Conservation (phyloP, 495 filamentous ascomycete genomes). For the Hypoxylon subgilvum region DNA sequence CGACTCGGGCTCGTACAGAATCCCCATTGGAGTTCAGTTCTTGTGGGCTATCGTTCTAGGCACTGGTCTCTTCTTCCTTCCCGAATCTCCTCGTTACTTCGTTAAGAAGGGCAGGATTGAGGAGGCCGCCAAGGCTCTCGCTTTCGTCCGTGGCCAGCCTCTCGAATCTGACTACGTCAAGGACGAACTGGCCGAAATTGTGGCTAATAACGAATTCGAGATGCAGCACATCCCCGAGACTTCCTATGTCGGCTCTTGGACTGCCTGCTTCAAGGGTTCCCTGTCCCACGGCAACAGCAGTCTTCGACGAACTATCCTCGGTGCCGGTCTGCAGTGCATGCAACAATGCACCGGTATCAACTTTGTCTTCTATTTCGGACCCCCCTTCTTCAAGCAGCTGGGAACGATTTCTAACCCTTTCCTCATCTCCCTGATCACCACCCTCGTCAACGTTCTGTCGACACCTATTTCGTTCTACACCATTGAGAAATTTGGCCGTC, state of each 20-base stretch:
- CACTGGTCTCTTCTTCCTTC: slow-evolving; percentile 59
- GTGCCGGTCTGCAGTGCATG: slow-evolving; percentile 68
- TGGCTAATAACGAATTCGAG: slow-evolving; percentile 72
- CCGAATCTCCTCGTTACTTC: slow-evolving; percentile 65
- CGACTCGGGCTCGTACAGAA: slow-evolving; percentile 72
- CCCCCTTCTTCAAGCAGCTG: slow-evolving; percentile 76
- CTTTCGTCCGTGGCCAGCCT: slow-evolving; percentile 58
- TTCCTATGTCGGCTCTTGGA: slow-evolving; percentile 65
- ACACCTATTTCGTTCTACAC: slow-evolving; percentile 83
- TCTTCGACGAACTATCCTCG: slow-evolving; percentile 71
- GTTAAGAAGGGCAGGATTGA: slow-evolving; percentile 63
- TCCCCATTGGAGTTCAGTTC: slow-evolving; percentile 72
- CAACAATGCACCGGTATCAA: slow-evolving; percentile 77
- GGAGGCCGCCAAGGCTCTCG: slow-evolving; percentile 58
- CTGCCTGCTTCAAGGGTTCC: slow-evolving; percentile 70
- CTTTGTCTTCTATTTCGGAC: slow-evolving; percentile 92
- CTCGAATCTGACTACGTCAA: slow-evolving; percentile 68
- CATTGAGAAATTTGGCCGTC: slow-evolving; percentile 82
- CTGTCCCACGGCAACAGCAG: slow-evolving; percentile 65
- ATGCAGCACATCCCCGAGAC: slow-evolving; percentile 61
- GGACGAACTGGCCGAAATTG: slow-evolving; percentile 74
- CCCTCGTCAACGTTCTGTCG: slow-evolving; percentile 82
- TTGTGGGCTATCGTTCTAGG: slow-evolving; percentile 70
- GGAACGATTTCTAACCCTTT: slow-evolving; percentile 76
- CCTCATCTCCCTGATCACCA: slow-evolving; percentile 79